A percentile compares a stretch with the other conserved stretches of the same genome.
phyloP scores from a whole-genome alignment of 306 rosid genomes.

The Erythrophleum fordii region DNA sequence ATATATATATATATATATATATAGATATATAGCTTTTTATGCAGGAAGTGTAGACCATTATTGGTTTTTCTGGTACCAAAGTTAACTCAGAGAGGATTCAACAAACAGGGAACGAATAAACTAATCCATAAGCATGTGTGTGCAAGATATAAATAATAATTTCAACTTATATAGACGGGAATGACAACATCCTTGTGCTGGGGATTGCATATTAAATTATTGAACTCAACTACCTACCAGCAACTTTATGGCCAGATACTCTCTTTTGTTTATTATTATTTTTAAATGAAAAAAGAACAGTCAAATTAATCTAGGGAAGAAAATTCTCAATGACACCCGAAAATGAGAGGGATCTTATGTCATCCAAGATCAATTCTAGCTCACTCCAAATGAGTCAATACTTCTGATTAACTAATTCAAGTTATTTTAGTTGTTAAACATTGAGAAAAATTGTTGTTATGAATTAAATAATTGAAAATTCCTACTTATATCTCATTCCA shows the following conservation, averaged over 20 bases:
- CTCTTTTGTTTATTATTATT: conserved; percentile 17
- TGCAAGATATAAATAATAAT: conserved; percentile 17
- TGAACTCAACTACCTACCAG: conserved; percentile 12
- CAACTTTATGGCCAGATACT: conserved; percentile 37
- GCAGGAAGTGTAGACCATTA: conserved; percentile 9
- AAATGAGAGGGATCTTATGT: conserved; percentile 22
- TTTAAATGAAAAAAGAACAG: neutral
- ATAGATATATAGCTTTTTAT: too few relatives aligned
- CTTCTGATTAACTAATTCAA: neutral
- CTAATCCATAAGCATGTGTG: conserved; percentile 42
- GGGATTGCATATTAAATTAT: conserved; percentile 16
- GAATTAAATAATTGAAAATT: neutral
- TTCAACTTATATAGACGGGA: conserved; percentile 28
- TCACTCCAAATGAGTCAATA: neutral
- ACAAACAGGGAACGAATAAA: conserved; percentile 42
- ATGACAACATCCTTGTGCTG: conserved; percentile 44
- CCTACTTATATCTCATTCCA: neutral
- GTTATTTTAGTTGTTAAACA: neutral
- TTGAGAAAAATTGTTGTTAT: neutral
- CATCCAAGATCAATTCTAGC: conserved; percentile 13
- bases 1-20: neutral
- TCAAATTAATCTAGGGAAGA: conserved; percentile 22
- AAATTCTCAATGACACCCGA: conserved; percentile 35
- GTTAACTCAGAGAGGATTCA: conserved; percentile 52
- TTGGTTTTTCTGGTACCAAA: conserved; percentile 25